Evolutionary conservation across 352 stramenopile genomes (phyloP).

Genomic region (Globisporangium uncinulatum): DNA sequence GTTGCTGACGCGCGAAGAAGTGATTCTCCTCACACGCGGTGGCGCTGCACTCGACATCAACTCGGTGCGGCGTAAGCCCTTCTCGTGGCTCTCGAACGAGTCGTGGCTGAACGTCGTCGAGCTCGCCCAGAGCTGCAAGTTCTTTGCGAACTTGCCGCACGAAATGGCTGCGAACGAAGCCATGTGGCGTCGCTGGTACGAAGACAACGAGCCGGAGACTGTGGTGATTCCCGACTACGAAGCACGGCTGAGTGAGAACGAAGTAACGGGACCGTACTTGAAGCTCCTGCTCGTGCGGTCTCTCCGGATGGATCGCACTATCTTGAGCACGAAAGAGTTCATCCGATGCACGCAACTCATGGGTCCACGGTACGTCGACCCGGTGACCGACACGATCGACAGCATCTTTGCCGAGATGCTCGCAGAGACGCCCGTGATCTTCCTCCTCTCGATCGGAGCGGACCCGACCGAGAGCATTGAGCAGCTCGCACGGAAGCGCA

Average conservation of each 20-base stretch:
- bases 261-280: slow-evolving; percentile 94
- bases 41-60: slow-evolving; percentile 97
- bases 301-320: slow-evolving; percentile 96
- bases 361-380: slow-evolving; percentile 95
- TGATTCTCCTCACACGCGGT: slow-evolving; percentile 94
- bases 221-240: slow-evolving; percentile 96
- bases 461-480: slow-evolving; percentile 98
- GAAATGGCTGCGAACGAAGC: slow-evolving; percentile 96
- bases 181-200: slow-evolving; percentile 97
- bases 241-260: slow-evolving; percentile 89
- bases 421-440: slow-evolving; percentile 95
- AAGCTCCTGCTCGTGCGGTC: slow-evolving; percentile 96
- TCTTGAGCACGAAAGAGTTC: slow-evolving; percentile 97
- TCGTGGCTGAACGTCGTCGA: slow-evolving; percentile 98
- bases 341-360: slow-evolving; percentile 96
- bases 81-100: slow-evolving; percentile 97
- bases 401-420: slow-evolving; percentile 97
- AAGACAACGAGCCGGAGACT: slow-evolving; percentile 97
- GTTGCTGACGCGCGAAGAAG: slow-evolving; percentile 91
- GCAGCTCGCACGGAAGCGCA: slow-evolving; percentile 94
- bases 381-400: slow-evolving; percentile 98
- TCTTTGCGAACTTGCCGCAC: slow-evolving; percentile 95
- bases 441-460: slow-evolving; percentile 95
- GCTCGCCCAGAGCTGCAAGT: slow-evolving; percentile 93
- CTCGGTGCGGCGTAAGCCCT: slow-evolving; percentile 93